A percentile compares a stretch with the other conserved stretches of the same genome.
These are phyloP conservation scores for Penicillium dipodomyicola DNA, from an alignment of 495 filamentous ascomycete species.

Conservation along the genomic window DNA sequence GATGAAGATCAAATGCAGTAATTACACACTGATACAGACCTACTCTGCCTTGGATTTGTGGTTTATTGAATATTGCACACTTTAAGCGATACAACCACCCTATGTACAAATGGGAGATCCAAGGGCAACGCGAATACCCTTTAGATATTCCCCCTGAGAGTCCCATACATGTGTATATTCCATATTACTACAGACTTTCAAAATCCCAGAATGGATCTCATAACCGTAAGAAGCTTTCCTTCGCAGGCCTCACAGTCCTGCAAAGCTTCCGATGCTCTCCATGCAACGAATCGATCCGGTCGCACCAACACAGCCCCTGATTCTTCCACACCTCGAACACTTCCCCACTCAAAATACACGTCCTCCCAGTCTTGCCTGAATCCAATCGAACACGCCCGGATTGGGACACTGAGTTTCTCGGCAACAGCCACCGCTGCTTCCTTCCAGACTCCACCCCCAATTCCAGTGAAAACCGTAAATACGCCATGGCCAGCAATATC, in stretches of 20 bases:
- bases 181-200: no score
- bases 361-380: slow-evolving; percentile 51
- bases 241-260: not conserved
- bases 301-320: slow-evolving; percentile 50
- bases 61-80: no score
- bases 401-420: slow-evolving; percentile 32
- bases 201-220: not conserved
- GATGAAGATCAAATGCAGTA: no score
- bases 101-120: no score
- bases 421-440: slow-evolving; percentile 36
- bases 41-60: no score
- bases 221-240: not conserved
- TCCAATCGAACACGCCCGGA: slow-evolving; percentile 47
- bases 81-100: no score
- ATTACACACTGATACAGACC: no score
- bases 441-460: slow-evolving; percentile 50
- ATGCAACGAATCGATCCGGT: slow-evolving; percentile 50
- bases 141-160: no score
- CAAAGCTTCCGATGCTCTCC: slow-evolving; percentile 15
- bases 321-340: slow-evolving; percentile 46
- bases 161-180: no score
- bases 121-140: no score
- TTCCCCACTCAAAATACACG: slow-evolving; percentile 52
- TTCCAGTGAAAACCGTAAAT: slow-evolving; percentile 50
- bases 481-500: slow-evolving; percentile 52